A percentile compares a stretch with the other conserved stretches of the same genome.
Evolutionary conservation across 352 stramenopile species (phyloP).

Genomic region (Pythium sukuiense): DNA sequence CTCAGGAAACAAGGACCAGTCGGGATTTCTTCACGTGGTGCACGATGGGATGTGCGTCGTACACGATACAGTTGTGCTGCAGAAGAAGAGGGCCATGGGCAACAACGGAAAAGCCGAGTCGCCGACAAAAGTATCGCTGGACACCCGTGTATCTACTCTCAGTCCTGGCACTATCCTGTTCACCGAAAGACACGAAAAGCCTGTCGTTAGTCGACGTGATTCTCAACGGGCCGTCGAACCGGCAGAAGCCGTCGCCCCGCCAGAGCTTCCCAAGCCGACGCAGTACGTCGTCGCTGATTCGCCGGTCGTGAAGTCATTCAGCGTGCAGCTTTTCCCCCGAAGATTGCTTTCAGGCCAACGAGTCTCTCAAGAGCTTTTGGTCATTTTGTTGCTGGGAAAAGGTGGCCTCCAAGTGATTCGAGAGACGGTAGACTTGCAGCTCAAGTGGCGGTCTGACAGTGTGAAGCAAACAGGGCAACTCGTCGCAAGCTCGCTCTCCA

Average conservation of each 20-base stretch:
- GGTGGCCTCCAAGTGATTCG: constrained; percentile 34
- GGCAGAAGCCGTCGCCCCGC: not conserved
- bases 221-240: constrained; percentile 15
- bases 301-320: constrained; percentile 34
- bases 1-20: constrained; percentile 26
- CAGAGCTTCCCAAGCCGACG: constrained; percentile 6
- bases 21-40: constrained; percentile 38
- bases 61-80: constrained; percentile 40
- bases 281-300: constrained; percentile 48
- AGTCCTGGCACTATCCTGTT: constrained; percentile 39
- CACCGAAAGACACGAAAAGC: constrained; percentile 19
- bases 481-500: constrained; percentile 18
- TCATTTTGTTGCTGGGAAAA: constrained; percentile 34
- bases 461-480: constrained; percentile 31
- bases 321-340: constrained; percentile 32
- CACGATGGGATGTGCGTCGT: constrained; percentile 43
- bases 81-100: constrained; percentile 20
- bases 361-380: constrained; percentile 30
- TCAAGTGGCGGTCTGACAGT: constrained; percentile 31
- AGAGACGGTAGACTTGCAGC: constrained; percentile 28
- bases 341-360: constrained; percentile 2
- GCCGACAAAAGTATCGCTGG: constrained; percentile 30
- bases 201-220: constrained; percentile 10
- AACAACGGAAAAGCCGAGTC: not conserved
- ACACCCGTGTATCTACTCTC: constrained; percentile 43